A percentile compares a stretch with the other conserved stretches of the same genome.
These are phyloP conservation scores for Geotrichum klebahnii DNA, from an alignment of 1,139 yeast species.

Conservation along the genomic window DNA sequence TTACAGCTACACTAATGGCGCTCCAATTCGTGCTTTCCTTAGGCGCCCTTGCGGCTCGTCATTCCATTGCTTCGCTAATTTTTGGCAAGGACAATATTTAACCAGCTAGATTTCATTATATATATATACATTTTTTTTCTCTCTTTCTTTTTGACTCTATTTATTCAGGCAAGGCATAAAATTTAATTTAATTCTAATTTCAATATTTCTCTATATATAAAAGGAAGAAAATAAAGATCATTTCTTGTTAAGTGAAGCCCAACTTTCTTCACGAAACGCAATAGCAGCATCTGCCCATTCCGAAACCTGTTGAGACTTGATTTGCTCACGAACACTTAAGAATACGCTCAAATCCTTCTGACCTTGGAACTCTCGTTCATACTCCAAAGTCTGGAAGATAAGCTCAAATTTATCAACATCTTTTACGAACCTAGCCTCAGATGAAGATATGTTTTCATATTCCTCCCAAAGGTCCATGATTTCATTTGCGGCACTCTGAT, in stretches of 20 bases:
- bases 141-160: not conserved
- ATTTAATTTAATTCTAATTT: too few species aligned
- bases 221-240: too few species aligned
- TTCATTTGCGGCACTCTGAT: constrained; percentile 59
- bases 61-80: constrained; percentile 76
- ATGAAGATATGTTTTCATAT: constrained; percentile 75
- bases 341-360: constrained; percentile 63
- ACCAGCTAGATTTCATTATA: not conserved
- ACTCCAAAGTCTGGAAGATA: constrained; percentile 85
- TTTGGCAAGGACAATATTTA: constrained; percentile 82
- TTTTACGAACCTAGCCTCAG: constrained; percentile 86
- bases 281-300: constrained; percentile 67
- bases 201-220: not conserved
- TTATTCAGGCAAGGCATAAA: not conserved
- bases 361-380: constrained; percentile 60
- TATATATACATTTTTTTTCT: not conserved
- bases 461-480: constrained; percentile 78
- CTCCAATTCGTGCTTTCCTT: constrained; percentile 67
- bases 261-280: constrained; percentile 50
- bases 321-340: constrained; percentile 55
- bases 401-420: constrained; percentile 93
- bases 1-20: constrained; percentile 57
- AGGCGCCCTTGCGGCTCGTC: constrained; percentile 66
- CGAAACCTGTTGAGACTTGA: constrained; percentile 69
- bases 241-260: constrained; percentile 36